Evolutionary conservation across 257 asterid genomes (phyloP).

Genomic region (Solanum lycopersicoides): DNA sequence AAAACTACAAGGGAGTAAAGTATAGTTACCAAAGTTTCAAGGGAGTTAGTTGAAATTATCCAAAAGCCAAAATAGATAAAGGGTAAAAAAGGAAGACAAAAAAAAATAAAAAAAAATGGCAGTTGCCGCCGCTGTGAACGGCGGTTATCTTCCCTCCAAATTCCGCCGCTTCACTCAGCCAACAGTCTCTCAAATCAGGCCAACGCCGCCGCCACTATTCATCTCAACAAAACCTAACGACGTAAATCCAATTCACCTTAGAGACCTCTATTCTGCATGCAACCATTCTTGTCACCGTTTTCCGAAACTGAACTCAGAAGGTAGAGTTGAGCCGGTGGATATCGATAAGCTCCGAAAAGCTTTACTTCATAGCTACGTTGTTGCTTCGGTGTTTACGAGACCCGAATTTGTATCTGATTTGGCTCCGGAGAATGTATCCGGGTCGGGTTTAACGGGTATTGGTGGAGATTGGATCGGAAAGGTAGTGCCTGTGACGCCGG

Average conservation of each 20-base stretch:
- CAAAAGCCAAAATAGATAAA: neutral
- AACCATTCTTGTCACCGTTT: slow-evolving; percentile 87
- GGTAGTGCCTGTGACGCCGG: slow-evolving; percentile 59
- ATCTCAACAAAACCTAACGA: slow-evolving; percentile 55
- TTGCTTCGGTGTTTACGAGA: slow-evolving; percentile 64
- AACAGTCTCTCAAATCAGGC: slow-evolving; percentile 2
- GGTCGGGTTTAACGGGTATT: slow-evolving; percentile 13
- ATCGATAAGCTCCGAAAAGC: slow-evolving; percentile 54
- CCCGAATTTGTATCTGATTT: slow-evolving; percentile 15
- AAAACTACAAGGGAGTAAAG: neutral
- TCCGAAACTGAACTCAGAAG: slow-evolving; percentile 44
- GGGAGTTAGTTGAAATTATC: neutral
- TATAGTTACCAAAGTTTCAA: neutral
- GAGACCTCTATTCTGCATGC: slow-evolving; percentile 55
- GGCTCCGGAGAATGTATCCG: slow-evolving; percentile 1
- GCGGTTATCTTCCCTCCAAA: slow-evolving; percentile 50
- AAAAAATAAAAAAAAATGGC: slow-evolving; percentile 24
- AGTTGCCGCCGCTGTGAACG: slow-evolving; percentile 31
- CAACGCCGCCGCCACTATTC: slow-evolving; percentile 38
- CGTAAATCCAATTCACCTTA: slow-evolving; percentile 38
- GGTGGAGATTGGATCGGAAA: slow-evolving; percentile 58
- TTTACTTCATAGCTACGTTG: slow-evolving; percentile 58
- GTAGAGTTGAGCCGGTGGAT: slow-evolving; percentile 56
- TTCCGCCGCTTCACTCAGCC: slow-evolving; percentile 15
- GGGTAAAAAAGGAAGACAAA: no score